Evolutionary conservation across 2,329 filamentous ascomycete species (phyloP), one percentile per base, ranked within the genome.

Genomic region (Hawksworthiomyces lignivorus): DNA sequence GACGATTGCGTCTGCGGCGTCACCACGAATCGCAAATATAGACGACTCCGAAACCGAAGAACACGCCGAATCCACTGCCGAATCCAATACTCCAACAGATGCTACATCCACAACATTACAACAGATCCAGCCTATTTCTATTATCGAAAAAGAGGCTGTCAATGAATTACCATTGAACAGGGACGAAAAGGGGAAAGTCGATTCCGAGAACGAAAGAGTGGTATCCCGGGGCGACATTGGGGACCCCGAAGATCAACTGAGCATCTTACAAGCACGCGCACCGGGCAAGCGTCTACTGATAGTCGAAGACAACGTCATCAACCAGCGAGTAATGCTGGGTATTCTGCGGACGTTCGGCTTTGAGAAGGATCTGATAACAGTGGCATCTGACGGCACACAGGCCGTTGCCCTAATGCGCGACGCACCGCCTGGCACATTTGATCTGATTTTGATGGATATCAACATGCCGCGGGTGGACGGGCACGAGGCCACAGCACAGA

Each of bases 401-500:
- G 67, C 66, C 1, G 63, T 69, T 9, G 56, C 55, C 4, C 55
- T 65, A 49, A 54, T 72, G 3, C 60, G 61, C 7, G 57, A 62
- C 41, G 63, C 62, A 30, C 62, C 64, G 0, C 49, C 63, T 2
- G 59, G 61, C 1, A 70, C 68, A 33, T 72, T 69, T 28, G 63
- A 67, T 46, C 54, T 74, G 8, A 64, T 77, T 7, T 57, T 78
- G 5, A 77, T 78, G 74, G 75, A 78, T 53, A 68, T 75, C 49
- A 71, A 70, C 48, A 77, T 77, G 74, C 75, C 75, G 4, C 59
- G 76, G 14, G 71, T 77, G 65, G 70, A 77, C 47, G 75, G 75
- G 3, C 56, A 70, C 39, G 64, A 69, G 7, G 73, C 73, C 20
- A 68, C 73, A 1, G 58, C 54, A 28, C 60, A 60, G 36, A 75